Conservation (phyloP, 805 yeast genomes). For the Suhomyces vadensis region DNA sequence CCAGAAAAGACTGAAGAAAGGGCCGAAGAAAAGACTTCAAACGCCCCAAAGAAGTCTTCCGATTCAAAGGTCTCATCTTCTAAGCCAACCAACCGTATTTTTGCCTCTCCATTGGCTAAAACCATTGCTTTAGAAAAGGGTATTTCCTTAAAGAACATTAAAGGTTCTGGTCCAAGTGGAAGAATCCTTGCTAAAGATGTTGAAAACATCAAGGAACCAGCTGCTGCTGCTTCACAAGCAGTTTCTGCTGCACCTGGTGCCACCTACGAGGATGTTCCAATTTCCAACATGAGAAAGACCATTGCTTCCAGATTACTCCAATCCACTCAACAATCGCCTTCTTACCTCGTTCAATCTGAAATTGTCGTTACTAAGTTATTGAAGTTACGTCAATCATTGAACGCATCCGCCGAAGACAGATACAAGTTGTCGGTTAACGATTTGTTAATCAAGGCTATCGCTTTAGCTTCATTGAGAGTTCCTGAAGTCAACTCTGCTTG, state of each 20-base stretch:
- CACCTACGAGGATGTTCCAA: constrained; percentile 76
- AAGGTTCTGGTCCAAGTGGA: constrained; percentile 94
- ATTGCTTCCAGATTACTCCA: constrained; percentile 86
- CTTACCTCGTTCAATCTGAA: constrained; percentile 86
- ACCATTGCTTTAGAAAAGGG: constrained; percentile 91
- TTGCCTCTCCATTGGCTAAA: constrained; percentile 96
- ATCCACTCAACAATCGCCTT: constrained; percentile 86
- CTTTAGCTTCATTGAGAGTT: constrained; percentile 84
- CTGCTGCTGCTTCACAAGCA: constrained; percentile 44
- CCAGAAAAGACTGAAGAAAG: constrained; percentile 23
- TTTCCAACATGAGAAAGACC: constrained; percentile 89
- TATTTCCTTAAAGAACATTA: constrained; percentile 75
- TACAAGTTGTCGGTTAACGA: constrained; percentile 94
- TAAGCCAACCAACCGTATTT: constrained; percentile 60
- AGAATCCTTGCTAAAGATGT: constrained; percentile 91
- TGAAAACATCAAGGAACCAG: constrained; percentile 60
- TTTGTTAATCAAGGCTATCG: constrained; percentile 89
- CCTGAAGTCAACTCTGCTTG: constrained; percentile 95
- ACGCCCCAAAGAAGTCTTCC: constrained; percentile 20
- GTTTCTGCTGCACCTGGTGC: constrained; percentile 55
- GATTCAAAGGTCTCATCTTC: constrained; percentile 16
- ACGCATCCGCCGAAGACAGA: constrained; percentile 79
- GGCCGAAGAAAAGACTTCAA: constrained; percentile 29
- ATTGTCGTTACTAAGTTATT: constrained; percentile 86
- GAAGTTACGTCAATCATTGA: constrained; percentile 88